Base-by-base conservation (phyloP, 345 rosid species). In the Kernera saxatilis region DNA sequence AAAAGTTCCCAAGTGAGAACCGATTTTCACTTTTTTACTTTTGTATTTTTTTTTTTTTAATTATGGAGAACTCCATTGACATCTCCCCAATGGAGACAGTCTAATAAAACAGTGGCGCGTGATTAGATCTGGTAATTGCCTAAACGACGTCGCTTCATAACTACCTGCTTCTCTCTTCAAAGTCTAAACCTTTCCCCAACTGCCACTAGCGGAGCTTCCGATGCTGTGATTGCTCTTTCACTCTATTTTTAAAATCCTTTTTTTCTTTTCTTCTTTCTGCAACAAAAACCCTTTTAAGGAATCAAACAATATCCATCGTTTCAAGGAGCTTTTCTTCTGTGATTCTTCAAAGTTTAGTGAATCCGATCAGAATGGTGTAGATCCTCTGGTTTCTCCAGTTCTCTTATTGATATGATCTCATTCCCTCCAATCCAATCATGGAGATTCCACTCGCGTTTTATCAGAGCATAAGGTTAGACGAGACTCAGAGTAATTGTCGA, bases 371-470 rank as follows among this genome's bases (percentile, higher is more conserved):
- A 36, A 69, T 75, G 70, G 8, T 54, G 9, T 67, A 46, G 45
- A 55, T 71, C 53, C 49, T 53, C 51, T 44, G 45, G 3, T 60
- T 53, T 10, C 50, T 54, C 65, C 15, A 8, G 5, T 54, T 26
- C n/a, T 56, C 25, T 64, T n/a, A 39, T 32, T 75, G 57, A 68
- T 3, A 68, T 3, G 25, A 22, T 7, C 45, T n/a, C 67, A 15
- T 14, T 57, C 2, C 25, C 33, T 35, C 35, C 23, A 50, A 46
- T 35, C 35, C 23, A 50, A 46, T 58, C 15, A 86, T 89, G 96
- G 96, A 85, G 80, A 36, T 84, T 30, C 87, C 86, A 8, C 63
- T 82, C 17, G 69, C 75, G 19, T 82, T 70, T 78, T 86, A 65
- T 76, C 86, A 80, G 17, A 74, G 63, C 77, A 5, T 82, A 27